Evolutionary conservation across 2,329 filamentous ascomycete genomes (phyloP).

Genomic region (Zymoseptoria passerinii): DNA sequence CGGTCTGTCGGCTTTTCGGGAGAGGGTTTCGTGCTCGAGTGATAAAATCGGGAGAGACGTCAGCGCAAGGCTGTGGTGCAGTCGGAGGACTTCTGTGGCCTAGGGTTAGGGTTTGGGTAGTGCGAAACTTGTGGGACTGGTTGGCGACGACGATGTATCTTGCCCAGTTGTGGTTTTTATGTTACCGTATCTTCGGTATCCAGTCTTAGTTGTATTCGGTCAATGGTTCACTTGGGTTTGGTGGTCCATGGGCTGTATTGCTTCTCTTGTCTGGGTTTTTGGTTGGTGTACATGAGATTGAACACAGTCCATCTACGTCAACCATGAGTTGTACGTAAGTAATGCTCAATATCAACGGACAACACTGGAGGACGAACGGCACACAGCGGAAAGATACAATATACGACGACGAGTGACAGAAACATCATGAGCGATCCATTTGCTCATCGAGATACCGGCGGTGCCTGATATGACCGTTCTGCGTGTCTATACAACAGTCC

Average conservation of each 20-base stretch:
- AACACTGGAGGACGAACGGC: background rate
- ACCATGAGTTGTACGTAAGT: background rate
- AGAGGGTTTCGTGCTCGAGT: too few relatives aligned
- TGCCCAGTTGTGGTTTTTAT: background rate
- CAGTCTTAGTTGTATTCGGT: background rate
- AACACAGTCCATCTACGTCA: background rate
- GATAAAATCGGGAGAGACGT: background rate
- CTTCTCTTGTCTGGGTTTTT: background rate
- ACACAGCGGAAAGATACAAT: background rate
- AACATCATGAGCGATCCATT: background rate
- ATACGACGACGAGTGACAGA: background rate
- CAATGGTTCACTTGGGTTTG: background rate
- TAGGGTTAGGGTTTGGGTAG: conserved; percentile 11
- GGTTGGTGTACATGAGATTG: background rate
- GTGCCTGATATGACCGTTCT: background rate
- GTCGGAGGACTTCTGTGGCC: background rate
- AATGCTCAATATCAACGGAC: background rate
- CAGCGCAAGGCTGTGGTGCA: background rate
- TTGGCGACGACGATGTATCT: background rate
- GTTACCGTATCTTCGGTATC: background rate
- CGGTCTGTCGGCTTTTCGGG: too few relatives aligned
- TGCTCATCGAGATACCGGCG: background rate
- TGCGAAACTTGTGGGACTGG: background rate
- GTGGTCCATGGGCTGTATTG: background rate
- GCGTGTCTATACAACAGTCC: background rate